A percentile compares a stretch with the other conserved stretches of the same genome.
Conservation (phyloP, 768 basidiomycete species). For the Epithele typhae region DNA sequence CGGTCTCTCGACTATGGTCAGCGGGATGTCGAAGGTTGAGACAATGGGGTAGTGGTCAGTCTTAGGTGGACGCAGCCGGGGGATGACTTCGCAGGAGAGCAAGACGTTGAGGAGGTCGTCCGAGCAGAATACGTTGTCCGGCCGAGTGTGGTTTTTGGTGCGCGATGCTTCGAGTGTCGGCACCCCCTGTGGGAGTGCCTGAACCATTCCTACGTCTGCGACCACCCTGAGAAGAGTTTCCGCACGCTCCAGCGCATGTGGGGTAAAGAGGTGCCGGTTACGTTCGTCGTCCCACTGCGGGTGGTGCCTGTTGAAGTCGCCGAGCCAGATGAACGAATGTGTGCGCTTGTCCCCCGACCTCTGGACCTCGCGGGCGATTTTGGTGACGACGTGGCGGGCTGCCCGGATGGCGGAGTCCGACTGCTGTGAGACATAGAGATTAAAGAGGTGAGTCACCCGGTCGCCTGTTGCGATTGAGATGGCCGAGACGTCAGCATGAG, state of each 20-base stretch:
- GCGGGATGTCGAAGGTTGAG: constrained; percentile 23
- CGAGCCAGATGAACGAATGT: constrained; percentile 25
- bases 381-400: not conserved
- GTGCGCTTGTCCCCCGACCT: not conserved
- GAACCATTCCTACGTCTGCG: constrained; percentile 24
- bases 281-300: constrained; percentile 32
- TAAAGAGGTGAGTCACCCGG: constrained; percentile 31
- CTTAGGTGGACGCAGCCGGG: constrained; percentile 9
- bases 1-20: not conserved
- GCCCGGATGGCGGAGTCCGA: constrained; percentile 18
- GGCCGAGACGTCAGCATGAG: constrained; percentile 26
- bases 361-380: too few species aligned
- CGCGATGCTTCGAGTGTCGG: constrained; percentile 30
- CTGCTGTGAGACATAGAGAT: constrained; percentile 34
- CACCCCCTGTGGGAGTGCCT: constrained; percentile 29
- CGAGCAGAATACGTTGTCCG: constrained; percentile 41
- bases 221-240: constrained; percentile 27
- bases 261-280: constrained; percentile 35
- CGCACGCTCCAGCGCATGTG: constrained; percentile 15
- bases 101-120: constrained; percentile 15
- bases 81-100: constrained; percentile 25
- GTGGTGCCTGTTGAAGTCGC: constrained; percentile 40
- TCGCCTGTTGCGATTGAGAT: constrained; percentile 17
- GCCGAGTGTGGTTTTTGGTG: constrained; percentile 32
- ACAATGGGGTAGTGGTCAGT: constrained; percentile 42